Evolutionary conservation across 441 rosid genomes (phyloP), one percentile per base, ranked within the genome.

Genomic region (Monsonia emarginata): DNA sequence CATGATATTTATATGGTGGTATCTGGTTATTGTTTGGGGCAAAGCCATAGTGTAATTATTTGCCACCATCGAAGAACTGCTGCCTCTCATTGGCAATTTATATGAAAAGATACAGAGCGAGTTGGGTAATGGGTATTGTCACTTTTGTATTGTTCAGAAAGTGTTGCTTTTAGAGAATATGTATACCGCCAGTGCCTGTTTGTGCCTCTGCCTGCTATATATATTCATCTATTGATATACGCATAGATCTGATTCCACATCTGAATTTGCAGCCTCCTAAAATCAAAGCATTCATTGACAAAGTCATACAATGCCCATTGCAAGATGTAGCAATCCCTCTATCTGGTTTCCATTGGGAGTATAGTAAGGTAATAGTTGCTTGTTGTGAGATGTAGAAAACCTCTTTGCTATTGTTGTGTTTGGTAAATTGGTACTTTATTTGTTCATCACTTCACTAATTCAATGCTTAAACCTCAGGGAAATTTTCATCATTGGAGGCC

Each of bases 401-500:
- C 60, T 54, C 14, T 0, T 40, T 56, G 61, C 31, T 72, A 30
- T 46, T 28, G 65, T n/a, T 65, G 24, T 70, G n/a, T n/a, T n/a
- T n/a, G n/a, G n/a, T n/a, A n/a, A n/a, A n/a, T 13, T 26, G 27
- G 25, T 68, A 69, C 48, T 27, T 40, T 4, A 59, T 44, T 40
- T 24, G 28, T 14, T 40, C 38, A 44, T 36, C 73, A 65, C 34
- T 38, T 67, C 16, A 48, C 86, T 78, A 76, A 80, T 71, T 46
- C 14, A 3, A 60, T 69, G 59, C 63, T 72, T 81, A 78, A 38
- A 62, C 61, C 76, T 26, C 88, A 94, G 99, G 99, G 99, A 14
- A 94, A 88, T 79, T 94, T 89, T 76, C 94, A 89, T 84, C 99
- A 94, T 79, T 94, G 99, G 99, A 86, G 96, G 80, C 97, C 96